Evolutionary conservation across 176 grass and related monocot species (phyloP).

Genomic region (Carex pumila): DNA sequence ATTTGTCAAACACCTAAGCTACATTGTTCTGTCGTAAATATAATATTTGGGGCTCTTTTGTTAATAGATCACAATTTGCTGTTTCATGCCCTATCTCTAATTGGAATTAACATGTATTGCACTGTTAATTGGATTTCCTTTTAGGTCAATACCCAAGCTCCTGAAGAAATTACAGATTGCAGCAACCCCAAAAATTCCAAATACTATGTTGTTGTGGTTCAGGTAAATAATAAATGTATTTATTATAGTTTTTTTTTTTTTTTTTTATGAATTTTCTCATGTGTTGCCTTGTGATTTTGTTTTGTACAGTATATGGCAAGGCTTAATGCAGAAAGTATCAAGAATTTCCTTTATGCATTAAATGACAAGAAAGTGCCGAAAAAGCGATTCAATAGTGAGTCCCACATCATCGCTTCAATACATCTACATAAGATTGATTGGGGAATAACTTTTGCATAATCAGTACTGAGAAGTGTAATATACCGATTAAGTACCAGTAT

Average conservation of each 20-base stretch:
- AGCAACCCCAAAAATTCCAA: conserved; percentile 92
- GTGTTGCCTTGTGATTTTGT: conserved; percentile 17
- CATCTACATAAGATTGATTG: neutral
- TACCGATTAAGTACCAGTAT: neutral
- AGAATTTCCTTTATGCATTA: conserved; percentile 77
- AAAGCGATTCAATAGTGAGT: conserved; percentile 96
- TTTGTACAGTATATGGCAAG: conserved; percentile 71
- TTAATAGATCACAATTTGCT: neutral
- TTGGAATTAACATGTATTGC: neutral
- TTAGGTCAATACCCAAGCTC: conserved; percentile 80
- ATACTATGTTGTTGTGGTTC: conserved; percentile 91
- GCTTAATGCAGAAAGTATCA: conserved; percentile 86
- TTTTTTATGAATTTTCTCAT: neutral
- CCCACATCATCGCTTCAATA: conserved; percentile 12
- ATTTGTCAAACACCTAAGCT: conserved; percentile 20
- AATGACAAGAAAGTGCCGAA: conserved; percentile 73
- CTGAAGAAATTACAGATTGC: conserved; percentile 59
- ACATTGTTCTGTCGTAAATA: neutral
- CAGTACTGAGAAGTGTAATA: neutral
- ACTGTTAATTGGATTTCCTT: neutral
- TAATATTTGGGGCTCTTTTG: neutral
- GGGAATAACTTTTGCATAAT: neutral
- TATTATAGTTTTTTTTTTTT: neutral
- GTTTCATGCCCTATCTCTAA: neutral
- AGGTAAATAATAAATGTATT: conserved; percentile 47